Base-by-base conservation (phyloP, 2,329 filamentous ascomycete species). In the Beauveria rudraprayagi region DNA sequence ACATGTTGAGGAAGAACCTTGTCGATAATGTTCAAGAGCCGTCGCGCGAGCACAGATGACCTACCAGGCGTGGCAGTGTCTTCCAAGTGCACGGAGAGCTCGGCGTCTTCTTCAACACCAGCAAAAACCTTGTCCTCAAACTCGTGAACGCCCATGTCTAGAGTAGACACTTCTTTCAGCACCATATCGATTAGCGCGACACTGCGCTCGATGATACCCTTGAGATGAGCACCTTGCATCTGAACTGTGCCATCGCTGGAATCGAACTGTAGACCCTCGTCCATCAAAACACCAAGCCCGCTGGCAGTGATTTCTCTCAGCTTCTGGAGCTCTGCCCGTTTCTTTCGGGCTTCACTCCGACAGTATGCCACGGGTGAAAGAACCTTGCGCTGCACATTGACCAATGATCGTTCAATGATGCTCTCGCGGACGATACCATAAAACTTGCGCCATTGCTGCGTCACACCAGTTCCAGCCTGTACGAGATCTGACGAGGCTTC, bases 181-280 rank as follows among this genome's bases (percentile, higher is more conserved):
- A 97, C 87, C 68, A 88, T 89, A 68, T 95, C 90, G 82, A 97
- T 95, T 34, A 97, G 77, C 24, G 86, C 85, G 50, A 97, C 88
- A 66, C 89, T 95, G 61, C 88, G 85, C 66, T 90, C 87, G 22
- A 97, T 85, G 11, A 89, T 84, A 41, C 84, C 84, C 72, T 92
- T 94, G 72, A 83, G 81, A 64, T 83, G 80, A 50, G 75, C 72
- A 60, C 79, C 74, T 40, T 79, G 76, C 19, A 76, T 76, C 57
- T 79, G 78, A 46, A 78, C 78, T 56, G 84, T 81, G 46, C 87
- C 83, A 17, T 87, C 84, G 30, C 80, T 80, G 22, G 82, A 77
- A 48, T 82, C 82, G 66, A 90, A 86, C 55, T 85, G 86, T 53
- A 97, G 77, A 3, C 90, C 92, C 70, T 96, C 91, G 60, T 93